A percentile compares a stretch with the other conserved stretches of the same genome.
phyloP scores from a whole-genome alignment of 805 yeast genomes.

The Metschnikowia koreensis region DNA sequence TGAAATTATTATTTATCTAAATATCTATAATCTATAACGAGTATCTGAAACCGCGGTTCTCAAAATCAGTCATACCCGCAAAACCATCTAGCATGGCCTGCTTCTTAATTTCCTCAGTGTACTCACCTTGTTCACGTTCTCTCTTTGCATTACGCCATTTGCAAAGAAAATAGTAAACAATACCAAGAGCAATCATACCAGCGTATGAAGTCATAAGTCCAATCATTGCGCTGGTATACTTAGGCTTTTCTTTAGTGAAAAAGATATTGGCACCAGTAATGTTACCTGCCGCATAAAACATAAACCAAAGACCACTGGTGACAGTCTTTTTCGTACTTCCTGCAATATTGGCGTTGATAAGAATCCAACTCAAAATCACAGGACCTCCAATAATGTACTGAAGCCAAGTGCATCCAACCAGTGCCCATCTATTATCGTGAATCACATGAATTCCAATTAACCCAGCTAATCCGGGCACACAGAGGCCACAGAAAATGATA shows the following conservation, averaged over 20 bases:
- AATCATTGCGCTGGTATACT: slow-evolving; percentile 58
- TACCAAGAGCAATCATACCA: slow-evolving; percentile 19
- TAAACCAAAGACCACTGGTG: slow-evolving; percentile 51
- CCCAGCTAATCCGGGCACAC: slow-evolving; percentile 23
- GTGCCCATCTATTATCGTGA: slow-evolving; percentile 14
- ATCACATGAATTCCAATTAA: slow-evolving; percentile 7
- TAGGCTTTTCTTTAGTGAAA: slow-evolving; percentile 49
- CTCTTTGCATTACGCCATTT: slow-evolving; percentile 6
- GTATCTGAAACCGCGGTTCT: slow-evolving; percentile 11
- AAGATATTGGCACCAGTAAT: slow-evolving; percentile 70
- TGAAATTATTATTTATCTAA: no score
- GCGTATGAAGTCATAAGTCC: slow-evolving; percentile 52
- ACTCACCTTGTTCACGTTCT: slow-evolving; percentile 7
- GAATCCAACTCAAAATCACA: slow-evolving; percentile 13
- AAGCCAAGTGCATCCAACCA: slow-evolving; percentile 12
- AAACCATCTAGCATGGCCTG: slow-evolving; percentile 12
- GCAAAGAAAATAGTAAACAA: slow-evolving; percentile 9
- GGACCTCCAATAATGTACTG: slow-evolving; percentile 14
- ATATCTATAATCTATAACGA: background rate
- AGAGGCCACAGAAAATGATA: slow-evolving; percentile 18
- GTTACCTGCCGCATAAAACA: slow-evolving; percentile 67
- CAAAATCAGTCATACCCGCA: slow-evolving; percentile 16
- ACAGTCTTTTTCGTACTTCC: slow-evolving; percentile 74
- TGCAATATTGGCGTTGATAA: slow-evolving; percentile 46
- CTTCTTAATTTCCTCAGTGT: slow-evolving; percentile 17